Percentiles rank a stretch among this genome's conserved stretches.
Conservation (phyloP, 2,329 filamentous ascomycete genomes). For the Pyricularia pennisetigena region DNA sequence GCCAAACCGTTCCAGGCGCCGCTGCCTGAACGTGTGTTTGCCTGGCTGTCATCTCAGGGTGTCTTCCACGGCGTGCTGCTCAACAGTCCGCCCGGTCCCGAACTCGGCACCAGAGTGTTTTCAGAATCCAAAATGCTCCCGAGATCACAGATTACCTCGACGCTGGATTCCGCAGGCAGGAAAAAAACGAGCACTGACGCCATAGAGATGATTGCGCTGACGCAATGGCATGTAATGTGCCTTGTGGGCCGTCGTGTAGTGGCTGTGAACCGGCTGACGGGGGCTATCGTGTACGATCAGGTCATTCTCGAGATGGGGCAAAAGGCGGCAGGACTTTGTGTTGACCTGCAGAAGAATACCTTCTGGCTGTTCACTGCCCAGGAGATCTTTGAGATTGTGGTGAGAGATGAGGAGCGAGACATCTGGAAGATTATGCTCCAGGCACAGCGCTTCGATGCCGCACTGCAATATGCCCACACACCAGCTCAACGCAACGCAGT, state of each 20-base stretch:
- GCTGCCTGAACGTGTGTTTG: conserved; percentile 63
- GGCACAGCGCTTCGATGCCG: conserved; percentile 78
- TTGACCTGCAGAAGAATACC: conserved; percentile 90
- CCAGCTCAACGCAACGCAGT: conserved; percentile 80
- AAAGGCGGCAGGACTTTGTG: conserved; percentile 70
- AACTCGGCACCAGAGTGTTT: conserved; percentile 67
- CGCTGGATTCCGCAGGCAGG: conserved; percentile 39
- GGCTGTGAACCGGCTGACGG: conserved; percentile 78
- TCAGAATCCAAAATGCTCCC: conserved; percentile 69
- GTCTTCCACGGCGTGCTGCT: conserved; percentile 78
- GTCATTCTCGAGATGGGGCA: conserved; percentile 72
- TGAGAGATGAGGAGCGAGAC: conserved; percentile 81
- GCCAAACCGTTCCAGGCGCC: conserved; percentile 41
- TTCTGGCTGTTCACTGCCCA: conserved; percentile 91
- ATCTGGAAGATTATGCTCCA: conserved; percentile 92
- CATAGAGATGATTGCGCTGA: conserved; percentile 72
- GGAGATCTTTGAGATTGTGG: conserved; percentile 89
- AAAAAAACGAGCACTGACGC: conserved; percentile 46
- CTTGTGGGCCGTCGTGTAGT: conserved; percentile 76
- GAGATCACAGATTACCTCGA: conserved; percentile 60
- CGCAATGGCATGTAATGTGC: conserved; percentile 86
- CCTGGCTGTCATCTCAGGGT: conserved; percentile 83
- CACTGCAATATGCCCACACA: conserved; percentile 75
- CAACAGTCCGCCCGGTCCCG: conserved; percentile 46
- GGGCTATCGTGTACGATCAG: conserved; percentile 80